A percentile compares a stretch with the other conserved stretches of the same genome.
Conservation (phyloP, 257 asterid species). For the Lithospermum erythrorhizon region DNA sequence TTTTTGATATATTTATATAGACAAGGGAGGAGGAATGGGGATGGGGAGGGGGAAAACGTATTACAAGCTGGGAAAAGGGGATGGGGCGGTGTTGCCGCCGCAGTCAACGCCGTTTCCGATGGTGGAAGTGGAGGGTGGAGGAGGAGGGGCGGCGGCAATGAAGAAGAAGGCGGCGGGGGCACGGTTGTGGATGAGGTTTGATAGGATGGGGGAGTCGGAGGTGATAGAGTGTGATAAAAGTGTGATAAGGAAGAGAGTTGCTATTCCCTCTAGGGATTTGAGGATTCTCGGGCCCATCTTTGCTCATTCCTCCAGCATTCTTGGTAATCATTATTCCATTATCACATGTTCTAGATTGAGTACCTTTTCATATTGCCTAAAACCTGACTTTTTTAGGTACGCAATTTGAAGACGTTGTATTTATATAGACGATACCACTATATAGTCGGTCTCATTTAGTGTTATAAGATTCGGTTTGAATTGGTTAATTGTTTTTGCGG, state of each 20-base stretch:
- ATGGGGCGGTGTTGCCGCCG: neutral
- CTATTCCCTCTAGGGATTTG: slow-evolving; percentile 83
- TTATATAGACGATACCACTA: no score
- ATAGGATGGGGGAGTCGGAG: slow-evolving; percentile 80
- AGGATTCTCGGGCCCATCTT: slow-evolving; percentile 95
- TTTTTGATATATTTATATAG: no score
- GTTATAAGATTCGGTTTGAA: no score
- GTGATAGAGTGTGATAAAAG: slow-evolving; percentile 82
- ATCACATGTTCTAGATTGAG: no score
- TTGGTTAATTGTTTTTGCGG: no score
- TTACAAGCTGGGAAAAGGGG: neutral
- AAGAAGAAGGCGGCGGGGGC: slow-evolving; percentile 77
- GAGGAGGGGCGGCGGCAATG: slow-evolving; percentile 19
- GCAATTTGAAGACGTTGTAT: no score
- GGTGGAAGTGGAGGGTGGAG: slow-evolving; percentile 4
- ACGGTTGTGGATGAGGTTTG: slow-evolving; percentile 93
- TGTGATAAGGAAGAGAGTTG: slow-evolving; percentile 64
- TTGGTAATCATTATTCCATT: slow-evolving; percentile 28
- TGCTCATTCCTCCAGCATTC: slow-evolving; percentile 88
- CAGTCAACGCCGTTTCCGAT: slow-evolving; percentile 5
- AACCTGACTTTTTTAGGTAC: no score
- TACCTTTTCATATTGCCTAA: no score
- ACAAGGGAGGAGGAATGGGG: neutral
- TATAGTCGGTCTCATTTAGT: no score
- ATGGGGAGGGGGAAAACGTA: neutral